These are phyloP conservation scores for Lipomyces oligophaga DNA, from an alignment of 805 yeast genomes.

Conservation along the genomic window DNA sequence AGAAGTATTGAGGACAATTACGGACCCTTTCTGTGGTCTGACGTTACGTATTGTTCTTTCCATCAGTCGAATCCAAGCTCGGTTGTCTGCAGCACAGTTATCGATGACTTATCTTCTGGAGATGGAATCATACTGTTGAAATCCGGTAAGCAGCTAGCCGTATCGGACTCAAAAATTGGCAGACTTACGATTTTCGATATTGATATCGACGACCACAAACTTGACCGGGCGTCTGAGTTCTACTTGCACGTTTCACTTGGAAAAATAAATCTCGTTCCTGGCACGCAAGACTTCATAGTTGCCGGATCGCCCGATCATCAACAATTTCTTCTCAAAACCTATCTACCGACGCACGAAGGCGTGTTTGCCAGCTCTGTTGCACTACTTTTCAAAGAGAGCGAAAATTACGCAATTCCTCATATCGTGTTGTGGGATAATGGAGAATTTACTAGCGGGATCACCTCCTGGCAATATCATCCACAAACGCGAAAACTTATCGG, in stretches of 20 bases:
- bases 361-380: slow-evolving; percentile 5
- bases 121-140: slow-evolving; percentile 9
- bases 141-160: slow-evolving; percentile 7
- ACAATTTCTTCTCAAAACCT: slow-evolving; percentile 7
- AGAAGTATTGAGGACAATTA: slow-evolving; percentile 6
- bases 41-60: slow-evolving; percentile 9
- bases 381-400: slow-evolving; percentile 6
- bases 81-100: slow-evolving; percentile 1
- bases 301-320: slow-evolving; percentile 11
- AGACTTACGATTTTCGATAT: slow-evolving; percentile 5
- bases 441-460: slow-evolving; percentile 7
- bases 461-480: slow-evolving; percentile 5
- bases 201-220: slow-evolving; percentile 5
- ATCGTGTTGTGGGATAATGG: slow-evolving; percentile 17
- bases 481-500: slow-evolving; percentile 8
- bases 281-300: slow-evolving; percentile 14
- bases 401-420: slow-evolving; percentile 4
- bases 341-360: slow-evolving; percentile 6
- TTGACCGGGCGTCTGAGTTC: slow-evolving; percentile 1
- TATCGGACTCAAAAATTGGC: slow-evolving; percentile 10
- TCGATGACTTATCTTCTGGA: slow-evolving; percentile 7
- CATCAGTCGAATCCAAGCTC: background rate
- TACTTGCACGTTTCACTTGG: slow-evolving; percentile 5
- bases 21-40: slow-evolving; percentile 16
- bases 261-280: slow-evolving; percentile 8